phyloP scores from a whole-genome alignment of 2,329 filamentous ascomycete genomes.

The Talaromyces sp. region DNA sequence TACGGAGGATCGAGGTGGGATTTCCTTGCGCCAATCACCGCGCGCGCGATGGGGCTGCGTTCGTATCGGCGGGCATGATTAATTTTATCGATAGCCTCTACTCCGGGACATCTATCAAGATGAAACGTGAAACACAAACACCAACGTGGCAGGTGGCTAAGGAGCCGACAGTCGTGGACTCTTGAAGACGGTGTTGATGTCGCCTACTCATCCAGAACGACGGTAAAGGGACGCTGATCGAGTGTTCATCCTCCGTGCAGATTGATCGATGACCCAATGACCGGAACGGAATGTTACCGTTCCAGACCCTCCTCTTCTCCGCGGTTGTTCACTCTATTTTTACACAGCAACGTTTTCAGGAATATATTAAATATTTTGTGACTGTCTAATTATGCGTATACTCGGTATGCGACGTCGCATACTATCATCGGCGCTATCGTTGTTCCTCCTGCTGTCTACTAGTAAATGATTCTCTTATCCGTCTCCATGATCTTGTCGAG shows the following conservation, averaged over 20 bases:
- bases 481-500: background rate
- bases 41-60: background rate
- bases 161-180: background rate
- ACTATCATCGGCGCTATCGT: background rate
- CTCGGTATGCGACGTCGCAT: background rate
- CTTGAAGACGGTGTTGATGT: background rate
- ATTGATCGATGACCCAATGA: background rate
- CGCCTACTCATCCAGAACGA: background rate
- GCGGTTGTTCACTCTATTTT: background rate
- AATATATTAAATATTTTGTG: background rate
- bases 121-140: background rate
- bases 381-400: background rate
- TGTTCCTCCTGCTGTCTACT: too few species aligned
- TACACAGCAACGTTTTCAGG: background rate
- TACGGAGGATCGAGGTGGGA: slow-evolving; percentile 2
- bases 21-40: background rate
- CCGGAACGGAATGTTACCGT: slow-evolving; percentile 1
- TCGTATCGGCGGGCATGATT: background rate
- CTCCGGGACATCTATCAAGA: background rate
- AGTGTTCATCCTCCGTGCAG: background rate
- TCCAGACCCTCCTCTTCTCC: background rate
- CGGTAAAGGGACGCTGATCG: background rate
- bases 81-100: background rate
- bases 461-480: too few species aligned
- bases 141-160: too few species aligned